Percentiles rank a stretch among this genome's conserved stretches.
Conservation (phyloP, 148 eudicot genomes). For the Chenopodium album region DNA sequence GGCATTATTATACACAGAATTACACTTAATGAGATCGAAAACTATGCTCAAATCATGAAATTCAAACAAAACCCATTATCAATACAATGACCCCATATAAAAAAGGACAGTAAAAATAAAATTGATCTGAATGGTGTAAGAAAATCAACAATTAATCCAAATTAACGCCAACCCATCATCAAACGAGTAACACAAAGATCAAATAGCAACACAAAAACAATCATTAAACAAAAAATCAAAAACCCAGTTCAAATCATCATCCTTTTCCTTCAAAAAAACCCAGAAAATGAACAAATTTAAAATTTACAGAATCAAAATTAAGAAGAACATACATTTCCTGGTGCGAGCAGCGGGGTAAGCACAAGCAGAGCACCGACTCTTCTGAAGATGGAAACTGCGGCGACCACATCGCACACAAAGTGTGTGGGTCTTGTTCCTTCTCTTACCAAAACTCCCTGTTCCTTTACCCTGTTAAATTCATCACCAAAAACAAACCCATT, state of each 20-base stretch:
- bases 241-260: neutral
- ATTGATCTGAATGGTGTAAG: neutral
- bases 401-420: slow-evolving; percentile 84
- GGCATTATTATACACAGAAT: too few species aligned
- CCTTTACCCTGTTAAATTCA: slow-evolving; percentile 47
- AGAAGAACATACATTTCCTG: slow-evolving; percentile 51
- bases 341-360: slow-evolving; percentile 83
- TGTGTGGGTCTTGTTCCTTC: slow-evolving; percentile 96
- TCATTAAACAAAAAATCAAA: neutral
- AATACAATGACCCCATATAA: too few species aligned
- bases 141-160: neutral
- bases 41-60: too few species aligned
- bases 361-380: slow-evolving; percentile 86
- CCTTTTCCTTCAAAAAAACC: neutral
- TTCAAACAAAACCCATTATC: too few species aligned
- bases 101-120: too few species aligned
- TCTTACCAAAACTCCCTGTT: slow-evolving; percentile 86
- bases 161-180: too few species aligned
- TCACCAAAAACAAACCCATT: neutral
- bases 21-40: too few species aligned
- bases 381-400: slow-evolving; percentile 89
- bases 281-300: neutral
- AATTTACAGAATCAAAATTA: neutral
- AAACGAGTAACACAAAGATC: neutral
- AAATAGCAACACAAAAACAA: neutral